Evolutionary conservation across 192 early-diverging fungal species (phyloP), one percentile per base, ranked within the genome.

Genomic region (Pilaira anomala): DNA sequence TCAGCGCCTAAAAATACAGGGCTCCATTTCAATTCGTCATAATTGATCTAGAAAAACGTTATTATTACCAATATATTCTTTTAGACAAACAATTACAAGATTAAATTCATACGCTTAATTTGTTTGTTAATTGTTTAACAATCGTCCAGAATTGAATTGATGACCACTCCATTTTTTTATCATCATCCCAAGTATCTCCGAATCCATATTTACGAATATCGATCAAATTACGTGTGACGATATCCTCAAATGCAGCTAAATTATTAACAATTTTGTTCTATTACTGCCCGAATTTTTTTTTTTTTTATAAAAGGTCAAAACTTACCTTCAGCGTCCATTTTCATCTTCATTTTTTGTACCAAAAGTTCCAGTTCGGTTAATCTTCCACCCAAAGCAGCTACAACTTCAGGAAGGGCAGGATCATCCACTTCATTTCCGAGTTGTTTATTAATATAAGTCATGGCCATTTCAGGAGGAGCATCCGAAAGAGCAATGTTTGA

Each of bases 81-180:
- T n/a, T n/a, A n/a, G n/a, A 22, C 8, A 50, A 21, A 3, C 49
- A 12, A n/a, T n/a, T n/a, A n/a, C n/a, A n/a, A n/a, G n/a, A 25
- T 14, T 22, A 33, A 22, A 57, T 3, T 64, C 77, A 71, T 77
- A 83, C 86, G 55, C 76, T 77, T 2, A 78, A 76, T 3, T 76
- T 44, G 24, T 66, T 74, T 14, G 87, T 82, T 18, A 99, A 80
- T 51, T 84, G 72, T 48, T 87, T 83, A 50, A 95, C 76, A 22
- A 98, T 71, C 42, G 85, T 78, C 93, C 94, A 98, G 73, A 98
- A 96, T 76, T 99, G 97, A 41, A 91, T 82, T 0, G 88, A 75
- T 33, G 82, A 85, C 96, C 97, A 99, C 19, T 79, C 57, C 21
- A 71, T 40, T 1, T 50, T 26, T 0, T 64, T 73, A 28, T 77